These are phyloP conservation scores for Gomphus bonarii DNA, from an alignment of 1,284 basidiomycete genomes.

Conservation along the genomic window DNA sequence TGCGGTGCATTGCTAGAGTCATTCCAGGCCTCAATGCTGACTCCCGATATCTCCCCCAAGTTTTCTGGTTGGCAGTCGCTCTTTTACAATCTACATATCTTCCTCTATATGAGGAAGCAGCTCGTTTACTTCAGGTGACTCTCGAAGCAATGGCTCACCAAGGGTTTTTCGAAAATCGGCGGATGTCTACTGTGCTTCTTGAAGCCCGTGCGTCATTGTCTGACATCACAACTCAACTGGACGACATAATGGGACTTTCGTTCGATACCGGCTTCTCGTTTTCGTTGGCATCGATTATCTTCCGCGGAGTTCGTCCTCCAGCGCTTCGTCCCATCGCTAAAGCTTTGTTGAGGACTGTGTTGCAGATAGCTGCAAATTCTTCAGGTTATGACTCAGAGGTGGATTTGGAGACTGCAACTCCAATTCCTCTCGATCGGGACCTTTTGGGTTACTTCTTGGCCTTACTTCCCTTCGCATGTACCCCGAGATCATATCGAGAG, in stretches of 20 bases:
- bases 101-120: constrained; percentile 64
- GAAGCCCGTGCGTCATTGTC: constrained; percentile 56
- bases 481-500: constrained; percentile 39
- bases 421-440: constrained; percentile 28
- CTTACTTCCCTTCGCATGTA: constrained; percentile 61
- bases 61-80: constrained; percentile 83
- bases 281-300: constrained; percentile 70
- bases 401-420: background rate
- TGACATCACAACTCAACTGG: constrained; percentile 56
- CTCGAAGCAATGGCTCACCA: constrained; percentile 58
- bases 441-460: constrained; percentile 77
- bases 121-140: constrained; percentile 52
- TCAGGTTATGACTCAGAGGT: constrained; percentile 16
- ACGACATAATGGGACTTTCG: constrained; percentile 38
- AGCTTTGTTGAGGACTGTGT: constrained; percentile 46
- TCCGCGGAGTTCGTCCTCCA: constrained; percentile 74
- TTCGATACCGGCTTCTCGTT: constrained; percentile 78
- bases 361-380: constrained; percentile 29
- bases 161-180: constrained; percentile 41
- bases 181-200: constrained; percentile 51
- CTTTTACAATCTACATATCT: constrained; percentile 70
- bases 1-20: constrained; percentile 73
- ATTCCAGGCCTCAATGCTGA: constrained; percentile 57
- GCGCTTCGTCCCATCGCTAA: constrained; percentile 50
- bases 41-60: constrained; percentile 62